Conservation (phyloP, 345 rosid genomes). For the Eucalyptus coolabah region DNA sequence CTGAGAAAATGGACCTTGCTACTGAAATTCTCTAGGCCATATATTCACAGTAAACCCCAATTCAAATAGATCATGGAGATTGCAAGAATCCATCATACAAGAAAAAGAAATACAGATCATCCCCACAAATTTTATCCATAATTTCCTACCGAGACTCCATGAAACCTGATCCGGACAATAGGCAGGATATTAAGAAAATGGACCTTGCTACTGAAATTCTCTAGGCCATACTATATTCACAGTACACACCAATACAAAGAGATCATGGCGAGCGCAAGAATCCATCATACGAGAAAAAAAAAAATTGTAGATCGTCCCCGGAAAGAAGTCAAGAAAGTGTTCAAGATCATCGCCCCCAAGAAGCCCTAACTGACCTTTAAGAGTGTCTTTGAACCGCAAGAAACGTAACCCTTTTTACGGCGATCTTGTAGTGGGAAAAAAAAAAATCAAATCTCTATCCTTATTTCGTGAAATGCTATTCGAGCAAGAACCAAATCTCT, state of each 20-base stretch:
- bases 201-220: not conserved
- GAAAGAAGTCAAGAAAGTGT: not conserved
- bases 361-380: not conserved
- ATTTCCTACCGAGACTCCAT: not conserved
- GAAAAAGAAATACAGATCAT: not conserved
- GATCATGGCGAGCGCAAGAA: not conserved
- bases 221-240: not conserved
- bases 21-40: not conserved
- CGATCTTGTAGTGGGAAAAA: not conserved
- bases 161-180: not conserved
- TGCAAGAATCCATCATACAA: not conserved
- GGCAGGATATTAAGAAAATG: not conserved
- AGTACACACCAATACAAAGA: not conserved
- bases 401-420: not conserved
- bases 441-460: not conserved
- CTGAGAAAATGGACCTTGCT: not conserved
- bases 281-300: not conserved
- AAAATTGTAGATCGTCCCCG: fast-evolving
- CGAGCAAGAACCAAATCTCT: not conserved
- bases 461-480: not conserved
- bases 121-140: slow-evolving; percentile 33
- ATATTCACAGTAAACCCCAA: not conserved
- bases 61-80: not conserved
- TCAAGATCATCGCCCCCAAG: not conserved
- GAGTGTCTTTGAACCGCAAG: not conserved